phyloP scores from a whole-genome alignment of 768 basidiomycete genomes.

The Russula compacta region DNA sequence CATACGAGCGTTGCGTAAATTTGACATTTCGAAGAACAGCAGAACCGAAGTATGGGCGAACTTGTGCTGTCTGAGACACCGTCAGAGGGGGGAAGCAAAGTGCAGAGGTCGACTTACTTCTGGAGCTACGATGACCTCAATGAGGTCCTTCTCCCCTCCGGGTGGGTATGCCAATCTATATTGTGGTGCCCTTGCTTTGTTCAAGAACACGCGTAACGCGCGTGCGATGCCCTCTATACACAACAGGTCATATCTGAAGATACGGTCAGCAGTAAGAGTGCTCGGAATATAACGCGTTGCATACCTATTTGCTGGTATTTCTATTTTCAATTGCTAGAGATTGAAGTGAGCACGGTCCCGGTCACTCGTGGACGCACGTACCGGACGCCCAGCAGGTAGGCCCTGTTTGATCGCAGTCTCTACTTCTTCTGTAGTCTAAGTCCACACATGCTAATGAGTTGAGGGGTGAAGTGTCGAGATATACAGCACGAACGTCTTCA shows the following conservation, averaged over 20 bases:
- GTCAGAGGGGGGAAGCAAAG: neutral
- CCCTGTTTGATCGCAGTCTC: constrained; percentile 76
- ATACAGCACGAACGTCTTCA: constrained; percentile 67
- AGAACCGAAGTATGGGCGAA: constrained; percentile 87
- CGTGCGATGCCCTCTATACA: constrained; percentile 95
- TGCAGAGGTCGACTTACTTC: constrained; percentile 45
- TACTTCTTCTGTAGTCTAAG: constrained; percentile 82
- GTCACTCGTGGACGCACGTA: constrained; percentile 28
- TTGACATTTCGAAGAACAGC: constrained; percentile 85
- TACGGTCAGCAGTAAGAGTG: neutral
- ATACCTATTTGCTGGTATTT: constrained; percentile 94
- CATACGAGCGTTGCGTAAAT: constrained; percentile 84
- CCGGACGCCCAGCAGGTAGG: constrained; percentile 76
- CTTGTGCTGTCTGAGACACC: constrained; percentile 53
- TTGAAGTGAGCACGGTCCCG: constrained; percentile 7
- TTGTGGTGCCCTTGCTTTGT: constrained; percentile 51
- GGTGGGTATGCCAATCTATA: constrained; percentile 70
- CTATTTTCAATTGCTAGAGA: constrained; percentile 90
- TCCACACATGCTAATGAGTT: constrained; percentile 5
- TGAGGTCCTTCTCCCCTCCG: constrained; percentile 52
- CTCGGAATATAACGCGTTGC: neutral
- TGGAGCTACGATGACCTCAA: constrained; percentile 59
- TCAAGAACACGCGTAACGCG: constrained; percentile 75
- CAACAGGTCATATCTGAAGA: constrained; percentile 83
- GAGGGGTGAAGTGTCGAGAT: neutral